phyloP scores from a whole-genome alignment of 1,139 yeast genomes.

The Kazachstania sp. region DNA sequence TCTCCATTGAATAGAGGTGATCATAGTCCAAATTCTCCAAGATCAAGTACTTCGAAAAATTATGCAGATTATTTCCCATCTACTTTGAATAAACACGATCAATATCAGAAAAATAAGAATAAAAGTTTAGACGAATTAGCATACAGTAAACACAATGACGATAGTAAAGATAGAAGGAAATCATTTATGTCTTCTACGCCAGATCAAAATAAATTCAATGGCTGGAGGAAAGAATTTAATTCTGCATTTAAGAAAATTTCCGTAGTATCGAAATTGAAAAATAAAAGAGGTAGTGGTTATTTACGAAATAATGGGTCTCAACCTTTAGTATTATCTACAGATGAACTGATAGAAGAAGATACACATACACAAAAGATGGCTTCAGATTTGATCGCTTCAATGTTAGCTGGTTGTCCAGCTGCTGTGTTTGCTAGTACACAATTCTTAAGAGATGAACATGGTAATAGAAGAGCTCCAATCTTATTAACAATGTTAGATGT shows the following conservation, averaged over 20 bases:
- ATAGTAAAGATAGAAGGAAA: conserved; percentile 5
- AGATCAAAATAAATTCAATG: conserved; percentile 12
- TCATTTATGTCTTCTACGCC: conserved; percentile 6
- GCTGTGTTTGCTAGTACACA: conserved; percentile 68
- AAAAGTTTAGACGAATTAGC: conserved; percentile 2
- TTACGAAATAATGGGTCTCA: conserved; percentile 3
- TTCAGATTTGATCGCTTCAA: conserved; percentile 51
- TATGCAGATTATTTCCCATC: not conserved
- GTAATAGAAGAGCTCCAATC: conserved; percentile 72
- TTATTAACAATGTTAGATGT: conserved; percentile 65
- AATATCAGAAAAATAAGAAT: not conserved
- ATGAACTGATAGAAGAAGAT: conserved; percentile 14
- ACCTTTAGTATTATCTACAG: conserved; percentile 2
- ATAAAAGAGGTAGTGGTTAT: conserved; percentile 3
- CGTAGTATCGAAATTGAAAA: conserved; percentile 20
- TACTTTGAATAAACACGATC: not conserved
- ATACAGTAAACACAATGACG: not conserved
- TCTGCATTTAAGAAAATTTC: conserved; percentile 24
- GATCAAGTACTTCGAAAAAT: not conserved
- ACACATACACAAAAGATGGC: conserved; percentile 41
- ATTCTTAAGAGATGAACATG: conserved; percentile 69
- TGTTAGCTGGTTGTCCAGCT: conserved; percentile 71
- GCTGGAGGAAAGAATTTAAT: conserved; percentile 28
- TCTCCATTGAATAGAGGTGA: not conserved
- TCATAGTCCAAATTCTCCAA: not conserved